Base-by-base conservation (phyloP, 2,329 filamentous ascomycete genomes). In the Neophaeococcomyces aloes region DNA sequence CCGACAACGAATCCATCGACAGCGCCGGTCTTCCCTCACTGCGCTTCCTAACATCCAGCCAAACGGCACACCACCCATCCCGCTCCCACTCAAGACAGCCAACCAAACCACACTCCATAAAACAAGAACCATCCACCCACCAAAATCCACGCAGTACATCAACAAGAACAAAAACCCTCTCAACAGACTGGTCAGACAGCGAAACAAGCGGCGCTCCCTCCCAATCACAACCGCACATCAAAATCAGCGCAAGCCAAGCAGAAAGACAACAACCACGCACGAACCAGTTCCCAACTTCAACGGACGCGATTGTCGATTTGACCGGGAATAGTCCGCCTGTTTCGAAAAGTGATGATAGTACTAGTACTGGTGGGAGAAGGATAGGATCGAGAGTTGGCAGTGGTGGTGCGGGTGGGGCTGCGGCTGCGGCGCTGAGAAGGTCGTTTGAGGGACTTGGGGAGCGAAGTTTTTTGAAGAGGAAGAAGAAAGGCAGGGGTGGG, bases 261-360 rank as follows among this genome's bases (percentile, higher is more conserved):
- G 32, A 47, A 19, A 21, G 30, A 17, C 27, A 34, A 14, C 17
- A n/a, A 10, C 33, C 33, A 6, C 21, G 15, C 15, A 21, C 53
- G 18, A 49, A 47, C 17, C 52, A 54, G 36, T 48, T 56, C 13
- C 50, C 55, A 7, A 32, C 47, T 8, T 46, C 45, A 18, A 50
- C 57, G 19, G 50, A n/a, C n/a, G n/a, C 55, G 29, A 40, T 64
- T 23, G 56, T 65, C 25, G 64, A 65, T 44, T 49, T 66, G 33
- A 66, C 64, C 7, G 50, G 57, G n/a, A 60, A 59, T 10, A 66
- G 62, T 46, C 60, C 61, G 15, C 49, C 52, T 1, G 47, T 15
- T 27, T 48, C 45, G 30, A 44, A 51, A 7, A 7, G n/a, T 13
- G 42, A 48, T 15, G 23, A 27, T n/a, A n/a, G n/a, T n/a, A n/a